phyloP scores from a whole-genome alignment of 2,329 filamentous ascomycete species.

The Colletotrichum sansevieriae region DNA sequence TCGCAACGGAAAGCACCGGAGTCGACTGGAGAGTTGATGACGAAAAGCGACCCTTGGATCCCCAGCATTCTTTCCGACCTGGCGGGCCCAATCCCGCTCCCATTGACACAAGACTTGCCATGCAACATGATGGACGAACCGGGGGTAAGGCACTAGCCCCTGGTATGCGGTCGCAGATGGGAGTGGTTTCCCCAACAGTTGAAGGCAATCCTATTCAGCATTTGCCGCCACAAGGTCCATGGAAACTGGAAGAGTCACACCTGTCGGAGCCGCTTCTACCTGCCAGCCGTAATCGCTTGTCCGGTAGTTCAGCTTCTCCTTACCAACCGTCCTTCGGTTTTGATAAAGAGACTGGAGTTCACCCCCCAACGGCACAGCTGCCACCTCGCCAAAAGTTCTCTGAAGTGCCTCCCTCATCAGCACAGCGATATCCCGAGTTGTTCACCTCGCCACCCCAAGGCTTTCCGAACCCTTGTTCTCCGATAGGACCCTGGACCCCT shows the following conservation, averaged over 20 bases:
- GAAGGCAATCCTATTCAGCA: constrained; percentile 54
- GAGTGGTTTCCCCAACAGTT: constrained; percentile 29
- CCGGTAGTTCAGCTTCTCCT: constrained; percentile 43
- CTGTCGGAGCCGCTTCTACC: constrained; percentile 62
- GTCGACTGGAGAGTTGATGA: constrained; percentile 29
- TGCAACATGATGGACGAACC: constrained; percentile 42
- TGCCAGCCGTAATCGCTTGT: constrained; percentile 38
- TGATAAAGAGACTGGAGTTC: constrained; percentile 65
- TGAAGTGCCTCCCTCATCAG: constrained; percentile 64
- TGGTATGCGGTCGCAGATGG: constrained; percentile 34
- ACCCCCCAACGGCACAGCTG: constrained; percentile 37
- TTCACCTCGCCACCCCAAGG: constrained; percentile 50
- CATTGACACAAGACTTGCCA: constrained; percentile 20
- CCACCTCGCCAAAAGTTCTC: constrained; percentile 47
- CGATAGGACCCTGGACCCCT: constrained; percentile 43
- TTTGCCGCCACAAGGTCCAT: constrained; percentile 60
- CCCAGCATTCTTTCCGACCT: constrained; percentile 24
- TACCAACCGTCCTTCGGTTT: constrained; percentile 56
- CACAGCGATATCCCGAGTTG: constrained; percentile 62
- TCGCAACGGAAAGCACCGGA: constrained; percentile 33
- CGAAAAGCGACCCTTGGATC: constrained; percentile 32
- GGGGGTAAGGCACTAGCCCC: constrained; percentile 43
- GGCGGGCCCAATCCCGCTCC: constrained; percentile 17
- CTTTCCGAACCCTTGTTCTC: constrained; percentile 31
- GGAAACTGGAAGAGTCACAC: constrained; percentile 69